A percentile compares a stretch with the other conserved stretches of the same genome.
phyloP scores from a whole-genome alignment of 2,329 filamentous ascomycete genomes.

The Aureobasidium sp. region DNA sequence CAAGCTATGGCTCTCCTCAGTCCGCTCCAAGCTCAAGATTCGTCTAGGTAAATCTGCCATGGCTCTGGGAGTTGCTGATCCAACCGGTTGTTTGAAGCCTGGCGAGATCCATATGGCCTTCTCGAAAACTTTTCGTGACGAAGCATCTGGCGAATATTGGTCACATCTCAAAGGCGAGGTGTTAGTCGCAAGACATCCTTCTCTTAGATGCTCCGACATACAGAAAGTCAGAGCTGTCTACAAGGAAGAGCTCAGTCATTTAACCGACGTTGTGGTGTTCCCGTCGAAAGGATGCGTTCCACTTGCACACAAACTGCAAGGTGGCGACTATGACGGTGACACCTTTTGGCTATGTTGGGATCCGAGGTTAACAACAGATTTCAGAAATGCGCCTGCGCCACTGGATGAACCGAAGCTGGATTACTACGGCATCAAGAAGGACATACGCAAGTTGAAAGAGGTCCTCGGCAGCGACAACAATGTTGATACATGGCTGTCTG shows the following conservation, averaged over 20 bases:
- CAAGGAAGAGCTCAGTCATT: constrained; percentile 50
- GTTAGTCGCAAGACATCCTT: constrained; percentile 61
- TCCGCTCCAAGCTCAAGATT: constrained; percentile 25
- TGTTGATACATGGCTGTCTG: constrained; percentile 41
- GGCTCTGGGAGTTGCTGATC: constrained; percentile 61
- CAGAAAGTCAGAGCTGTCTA: constrained; percentile 50
- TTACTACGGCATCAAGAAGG: constrained; percentile 43
- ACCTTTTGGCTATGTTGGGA: constrained; percentile 71
- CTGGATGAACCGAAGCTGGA: constrained; percentile 35
- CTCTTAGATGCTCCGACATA: constrained; percentile 62
- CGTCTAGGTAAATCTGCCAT: constrained; percentile 44
- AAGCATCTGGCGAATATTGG: constrained; percentile 45
- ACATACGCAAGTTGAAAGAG: constrained; percentile 39
- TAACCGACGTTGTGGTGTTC: constrained; percentile 78
- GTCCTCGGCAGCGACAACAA: constrained; percentile 29
- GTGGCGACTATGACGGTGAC: constrained; percentile 77
- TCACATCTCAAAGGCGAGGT: constrained; percentile 51
- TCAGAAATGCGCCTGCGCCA: constrained; percentile 51
- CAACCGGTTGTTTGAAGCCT: constrained; percentile 49
- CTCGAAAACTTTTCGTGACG: constrained; percentile 49
- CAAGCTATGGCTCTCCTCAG: constrained; percentile 42
- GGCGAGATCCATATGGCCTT: constrained; percentile 63
- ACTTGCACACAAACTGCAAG: constrained; percentile 62
- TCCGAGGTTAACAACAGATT: constrained; percentile 53
- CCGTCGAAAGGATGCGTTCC: constrained; percentile 52